These are phyloP conservation scores for Eucalyptus camaldulensis DNA, from an alignment of 345 rosid species.

Conservation along the genomic window DNA sequence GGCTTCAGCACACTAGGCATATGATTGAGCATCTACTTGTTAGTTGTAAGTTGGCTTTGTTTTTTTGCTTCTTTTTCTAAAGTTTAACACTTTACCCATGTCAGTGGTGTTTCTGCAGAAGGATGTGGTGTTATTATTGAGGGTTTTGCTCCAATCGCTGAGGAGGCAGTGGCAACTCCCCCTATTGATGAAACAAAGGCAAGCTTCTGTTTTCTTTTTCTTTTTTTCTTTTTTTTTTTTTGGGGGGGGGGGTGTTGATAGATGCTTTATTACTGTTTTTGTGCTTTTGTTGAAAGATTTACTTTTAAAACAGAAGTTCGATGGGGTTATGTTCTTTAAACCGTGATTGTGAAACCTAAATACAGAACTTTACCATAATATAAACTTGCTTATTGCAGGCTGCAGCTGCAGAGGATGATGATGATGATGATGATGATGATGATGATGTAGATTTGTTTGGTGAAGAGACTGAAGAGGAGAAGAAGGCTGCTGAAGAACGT, in stretches of 20 bases:
- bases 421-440: background rate
- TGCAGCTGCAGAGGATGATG: slow-evolving; percentile 1
- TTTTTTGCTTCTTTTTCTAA: background rate
- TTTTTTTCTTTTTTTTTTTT: background rate
- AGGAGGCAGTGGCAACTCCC: slow-evolving; percentile 58
- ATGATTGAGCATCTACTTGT: background rate
- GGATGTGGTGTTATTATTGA: slow-evolving; percentile 66
- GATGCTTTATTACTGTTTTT: background rate
- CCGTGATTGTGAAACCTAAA: background rate
- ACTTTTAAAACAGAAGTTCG: background rate
- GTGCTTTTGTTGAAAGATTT: background rate
- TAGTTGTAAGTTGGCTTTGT: background rate
- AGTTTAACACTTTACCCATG: background rate
- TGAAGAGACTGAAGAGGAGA: slow-evolving; percentile 4
- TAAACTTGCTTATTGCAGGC: background rate
- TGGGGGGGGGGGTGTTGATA: background rate
- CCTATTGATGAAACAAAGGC: slow-evolving; percentile 67
- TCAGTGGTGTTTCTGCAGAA: slow-evolving; percentile 68
- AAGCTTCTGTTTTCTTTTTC: background rate
- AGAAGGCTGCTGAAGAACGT: background rate
- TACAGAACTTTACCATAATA: background rate
- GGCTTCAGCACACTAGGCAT: background rate
- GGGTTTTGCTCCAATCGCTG: slow-evolving; percentile 39
- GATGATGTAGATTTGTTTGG: slow-evolving; percentile 2
- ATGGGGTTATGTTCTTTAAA: background rate